A percentile compares a stretch with the other conserved stretches of the same genome.
phyloP scores from a whole-genome alignment of 768 basidiomycete species.

The Termitomyces sp. region DNA sequence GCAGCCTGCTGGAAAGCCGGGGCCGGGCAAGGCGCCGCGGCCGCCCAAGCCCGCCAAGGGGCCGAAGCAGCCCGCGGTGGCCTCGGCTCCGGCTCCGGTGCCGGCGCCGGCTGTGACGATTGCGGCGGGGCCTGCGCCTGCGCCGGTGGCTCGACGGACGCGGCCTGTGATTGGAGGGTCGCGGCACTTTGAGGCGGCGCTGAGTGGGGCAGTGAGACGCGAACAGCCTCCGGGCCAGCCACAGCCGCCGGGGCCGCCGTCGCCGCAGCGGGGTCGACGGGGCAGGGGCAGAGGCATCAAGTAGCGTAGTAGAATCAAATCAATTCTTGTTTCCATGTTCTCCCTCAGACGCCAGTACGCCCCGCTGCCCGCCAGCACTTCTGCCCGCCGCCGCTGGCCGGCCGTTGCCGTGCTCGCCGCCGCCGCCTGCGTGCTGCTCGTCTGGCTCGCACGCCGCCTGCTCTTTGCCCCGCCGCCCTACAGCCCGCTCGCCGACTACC shows the following conservation, averaged over 20 bases:
- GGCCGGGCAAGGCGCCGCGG: neutral
- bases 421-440: neutral
- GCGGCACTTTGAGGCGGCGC: constrained; percentile 68
- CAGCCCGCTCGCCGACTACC: constrained; percentile 19
- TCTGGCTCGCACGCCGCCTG: neutral
- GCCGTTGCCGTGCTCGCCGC: neutral
- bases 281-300: too few species aligned
- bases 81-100: neutral
- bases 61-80: neutral
- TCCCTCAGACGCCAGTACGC: too few species aligned
- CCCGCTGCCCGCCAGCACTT: too few species aligned
- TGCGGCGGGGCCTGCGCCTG: neutral
- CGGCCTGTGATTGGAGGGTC: constrained; percentile 62
- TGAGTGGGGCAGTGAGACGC: too few species aligned
- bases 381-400: neutral
- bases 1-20: neutral
- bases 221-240: too few species aligned
- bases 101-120: neutral
- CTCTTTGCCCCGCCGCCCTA: constrained; percentile 7
- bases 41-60: constrained; percentile 1
- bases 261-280: too few species aligned
- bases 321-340: too few species aligned
- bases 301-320: too few species aligned
- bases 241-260: too few species aligned
- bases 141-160: constrained; percentile 22